Evolutionary conservation across 2,329 filamentous ascomycete species (phyloP).

Genomic region (Ceratocystis ficicola): DNA sequence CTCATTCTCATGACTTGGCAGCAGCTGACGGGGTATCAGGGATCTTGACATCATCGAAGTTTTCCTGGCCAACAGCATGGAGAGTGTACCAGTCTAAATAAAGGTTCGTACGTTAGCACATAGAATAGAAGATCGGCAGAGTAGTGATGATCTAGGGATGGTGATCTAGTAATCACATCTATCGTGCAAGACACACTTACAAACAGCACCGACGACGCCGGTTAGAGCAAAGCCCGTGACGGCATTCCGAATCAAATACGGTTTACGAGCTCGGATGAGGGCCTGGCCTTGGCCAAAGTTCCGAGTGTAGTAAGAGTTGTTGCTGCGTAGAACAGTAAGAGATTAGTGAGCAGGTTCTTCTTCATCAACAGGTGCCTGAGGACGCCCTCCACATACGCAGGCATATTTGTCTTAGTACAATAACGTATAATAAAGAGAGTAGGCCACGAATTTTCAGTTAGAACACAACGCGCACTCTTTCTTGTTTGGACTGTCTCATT

Average conservation of each 20-base stretch:
- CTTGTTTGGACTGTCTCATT: not conserved
- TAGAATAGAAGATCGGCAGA: not conserved
- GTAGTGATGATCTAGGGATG: not conserved
- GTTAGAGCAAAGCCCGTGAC: conserved; percentile 66
- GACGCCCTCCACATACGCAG: conserved; percentile 18
- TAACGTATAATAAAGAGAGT: not conserved
- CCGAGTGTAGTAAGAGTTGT: conserved; percentile 65
- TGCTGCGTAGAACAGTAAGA: not conserved
- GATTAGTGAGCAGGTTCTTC: no score
- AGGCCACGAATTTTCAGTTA: not conserved
- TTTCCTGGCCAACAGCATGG: conserved; percentile 81
- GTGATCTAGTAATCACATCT: not conserved
- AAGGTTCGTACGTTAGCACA: not conserved
- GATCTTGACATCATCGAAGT: conserved; percentile 90
- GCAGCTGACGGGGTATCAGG: conserved; percentile 50
- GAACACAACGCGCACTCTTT: not conserved
- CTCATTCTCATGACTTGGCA: conserved; percentile 30
- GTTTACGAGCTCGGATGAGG: conserved; percentile 79
- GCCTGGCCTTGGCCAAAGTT: conserved; percentile 75
- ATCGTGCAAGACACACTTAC: conserved; percentile 43
- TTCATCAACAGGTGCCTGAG: not conserved
- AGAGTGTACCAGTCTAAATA: conserved; percentile 50
- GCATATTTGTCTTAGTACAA: not conserved
- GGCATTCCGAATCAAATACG: conserved; percentile 83
- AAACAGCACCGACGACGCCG: conserved; percentile 68